Base-by-base conservation (phyloP, 2,329 filamentous ascomycete species). In the Fusarium nurragi region DNA sequence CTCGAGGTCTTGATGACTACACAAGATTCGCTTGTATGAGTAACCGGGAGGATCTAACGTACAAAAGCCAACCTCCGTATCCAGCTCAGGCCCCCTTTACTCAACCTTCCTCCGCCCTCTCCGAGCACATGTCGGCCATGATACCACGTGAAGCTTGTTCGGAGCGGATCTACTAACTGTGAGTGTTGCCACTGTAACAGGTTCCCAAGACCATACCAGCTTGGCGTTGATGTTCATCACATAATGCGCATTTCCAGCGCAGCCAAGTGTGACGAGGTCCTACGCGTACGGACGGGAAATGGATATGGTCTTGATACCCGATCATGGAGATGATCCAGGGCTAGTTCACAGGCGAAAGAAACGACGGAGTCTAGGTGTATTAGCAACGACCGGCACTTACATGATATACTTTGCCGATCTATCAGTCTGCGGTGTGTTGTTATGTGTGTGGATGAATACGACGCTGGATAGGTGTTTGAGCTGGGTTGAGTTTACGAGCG, bases 391-490 rank as follows among this genome's bases (percentile, higher is more conserved):
- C 32, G 12, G 13, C 45, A 60, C 68, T 63, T 61, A 65, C 66
- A 55, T 18, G 14, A 14, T 21, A 14, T 28, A 30, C 6, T 71
- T 28, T 21, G 34, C 37, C 64, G 77, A 8, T 74, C 80, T 83
- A 76, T 79, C 62, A 16, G 79, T 79, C 67, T 82, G 85, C 70
- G 83, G 85, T 71, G 77, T 79, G 37, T 79, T 80, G 80, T 81
- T 74, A 83, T 65, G 77, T 84, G 13, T 73, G 71, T 50, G n/a
- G 74, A 71, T 46, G 83, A 84, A 74, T 85, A 83, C 74, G 79
- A 81, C 47, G 79, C 88, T 54, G 84, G 84, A 58, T 77, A 81
- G 80, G 16, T 66, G 75, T 13, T 71, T 77, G 57, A 86, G 87
- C 73, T 25, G 45, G 26, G 26, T 28, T 34, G 30, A 25, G 44